Conservation (phyloP, 495 filamentous ascomycete species). For the Trichoderma gamsii region DNA sequence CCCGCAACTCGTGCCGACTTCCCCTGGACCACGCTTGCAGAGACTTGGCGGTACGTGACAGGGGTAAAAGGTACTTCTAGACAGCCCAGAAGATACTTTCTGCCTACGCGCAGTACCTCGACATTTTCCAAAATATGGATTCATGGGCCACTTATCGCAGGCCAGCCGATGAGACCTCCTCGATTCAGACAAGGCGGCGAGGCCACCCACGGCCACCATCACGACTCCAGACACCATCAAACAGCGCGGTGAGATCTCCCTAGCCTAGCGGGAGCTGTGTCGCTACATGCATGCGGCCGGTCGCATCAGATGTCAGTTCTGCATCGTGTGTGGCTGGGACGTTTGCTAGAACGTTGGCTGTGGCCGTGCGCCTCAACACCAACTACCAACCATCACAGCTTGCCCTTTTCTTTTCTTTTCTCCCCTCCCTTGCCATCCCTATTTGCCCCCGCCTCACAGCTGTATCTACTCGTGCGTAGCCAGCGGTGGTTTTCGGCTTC, state of each 20-base stretch:
- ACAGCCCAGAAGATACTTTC: background rate
- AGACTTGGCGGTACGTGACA: slow-evolving; percentile 6
- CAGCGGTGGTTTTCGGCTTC: background rate
- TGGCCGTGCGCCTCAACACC: slow-evolving; percentile 2
- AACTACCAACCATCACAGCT: background rate
- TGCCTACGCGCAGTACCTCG: background rate
- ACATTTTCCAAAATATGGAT: background rate
- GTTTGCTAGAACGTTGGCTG: background rate
- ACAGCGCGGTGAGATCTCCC: background rate
- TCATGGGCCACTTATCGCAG: slow-evolving; percentile 9
- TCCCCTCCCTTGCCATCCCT: background rate
- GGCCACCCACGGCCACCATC: background rate
- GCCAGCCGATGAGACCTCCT: slow-evolving; percentile 6
- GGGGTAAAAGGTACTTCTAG: background rate
- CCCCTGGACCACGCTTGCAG: slow-evolving; percentile 13
- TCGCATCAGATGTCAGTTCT: background rate
- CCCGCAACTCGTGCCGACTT: slow-evolving; percentile 14
- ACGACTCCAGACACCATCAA: background rate
- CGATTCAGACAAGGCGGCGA: background rate
- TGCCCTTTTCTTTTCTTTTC: background rate
- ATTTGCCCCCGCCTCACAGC: background rate
- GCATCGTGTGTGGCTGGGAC: background rate
- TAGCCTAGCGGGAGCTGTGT: background rate
- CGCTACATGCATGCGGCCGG: background rate
- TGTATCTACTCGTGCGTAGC: background rate